Conservation (phyloP, 495 filamentous ascomycete species). For the Penicillium longicatenatum region DNA sequence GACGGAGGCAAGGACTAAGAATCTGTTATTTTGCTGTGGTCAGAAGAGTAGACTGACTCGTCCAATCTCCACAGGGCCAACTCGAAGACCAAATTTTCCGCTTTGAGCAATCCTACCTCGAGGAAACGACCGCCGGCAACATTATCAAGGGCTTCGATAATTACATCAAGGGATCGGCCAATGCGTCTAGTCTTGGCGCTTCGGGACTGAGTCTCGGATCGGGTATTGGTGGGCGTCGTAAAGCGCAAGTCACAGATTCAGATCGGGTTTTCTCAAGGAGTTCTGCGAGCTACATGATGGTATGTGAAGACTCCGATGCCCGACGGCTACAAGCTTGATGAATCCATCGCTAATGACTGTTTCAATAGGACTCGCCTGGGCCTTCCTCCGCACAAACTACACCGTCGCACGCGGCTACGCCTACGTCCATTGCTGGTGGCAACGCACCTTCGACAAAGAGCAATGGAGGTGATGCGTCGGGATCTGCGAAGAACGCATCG, state of each 20-base stretch:
- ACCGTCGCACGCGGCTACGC: conserved; percentile 53
- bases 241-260: conserved; percentile 48
- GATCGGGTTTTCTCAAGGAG: conserved; percentile 56
- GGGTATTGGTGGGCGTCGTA: conserved; percentile 41
- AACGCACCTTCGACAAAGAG: conserved; percentile 30
- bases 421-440: conserved; percentile 43
- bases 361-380: conserved; percentile 47
- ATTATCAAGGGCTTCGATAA: conserved; percentile 97
- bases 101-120: conserved; percentile 85
- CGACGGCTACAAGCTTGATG: neutral
- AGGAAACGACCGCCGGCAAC: conserved; percentile 87
- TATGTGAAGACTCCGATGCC: conserved; percentile 20
- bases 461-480: conserved; percentile 31
- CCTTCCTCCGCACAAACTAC: conserved; percentile 51
- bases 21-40: too few relatives aligned
- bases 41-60: too few relatives aligned
- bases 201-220: conserved; percentile 49
- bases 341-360: neutral
- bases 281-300: conserved; percentile 54
- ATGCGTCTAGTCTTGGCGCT: conserved; percentile 31
- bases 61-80: conserved; percentile 42
- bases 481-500: conserved; percentile 20
- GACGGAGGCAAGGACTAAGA: neutral
- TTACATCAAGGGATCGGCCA: conserved; percentile 84
- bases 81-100: conserved; percentile 84